Evolutionary conservation across 2,329 filamentous ascomycete genomes (phyloP), one percentile per base, ranked within the genome.

Genomic region (Neofusicoccum kwambonambiense): DNA sequence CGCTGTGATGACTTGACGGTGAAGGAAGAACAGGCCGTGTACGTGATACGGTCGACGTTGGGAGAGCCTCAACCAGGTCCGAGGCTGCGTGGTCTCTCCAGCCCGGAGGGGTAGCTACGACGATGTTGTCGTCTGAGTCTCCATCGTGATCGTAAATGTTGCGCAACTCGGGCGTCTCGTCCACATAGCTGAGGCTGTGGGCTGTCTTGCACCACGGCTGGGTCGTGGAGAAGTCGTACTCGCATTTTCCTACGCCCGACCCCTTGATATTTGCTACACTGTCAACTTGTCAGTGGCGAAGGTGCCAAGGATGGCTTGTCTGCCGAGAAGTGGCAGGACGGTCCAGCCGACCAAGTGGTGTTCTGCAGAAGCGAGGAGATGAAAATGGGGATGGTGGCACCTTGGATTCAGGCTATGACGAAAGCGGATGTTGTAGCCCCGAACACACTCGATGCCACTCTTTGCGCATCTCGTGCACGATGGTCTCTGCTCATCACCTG

Each of bases 361-460:
- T n/a, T 27, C 35, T 15, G 37, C 19, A 8, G 22, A 41, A 13
- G 17, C 2, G 34, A 6, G 41, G n/a, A 19, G 4, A 31, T 51
- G 22, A n/a, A 17, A 17, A 27, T 19, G 44, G 31, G 15, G 15
- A 27, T 31, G 6, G 57, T 22, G 37, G n/a, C 63, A 72, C 72
- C 71, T 73, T 4, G 73, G 72, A 63, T 74, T 74, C 19, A 69
- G 68, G 11, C 70, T 70, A 68, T 75, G 73, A 64, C 70, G 68
- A 65, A 75, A 75, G 7, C 72, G 69, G 61, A 75, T 72, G 42
- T 74, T 73, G 66, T 72, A 72, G 5, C 71, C 72, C 44, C 73
- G 61, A 9, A 73, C 67, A 51, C 73, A 75, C 47, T 74, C 71
- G 34, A 73, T 71, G 13, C 72, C 71, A 27, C 69, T 67, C 63